Conservation (phyloP, 2,329 filamentous ascomycete genomes). For the Colletotrichum sp. region DNA sequence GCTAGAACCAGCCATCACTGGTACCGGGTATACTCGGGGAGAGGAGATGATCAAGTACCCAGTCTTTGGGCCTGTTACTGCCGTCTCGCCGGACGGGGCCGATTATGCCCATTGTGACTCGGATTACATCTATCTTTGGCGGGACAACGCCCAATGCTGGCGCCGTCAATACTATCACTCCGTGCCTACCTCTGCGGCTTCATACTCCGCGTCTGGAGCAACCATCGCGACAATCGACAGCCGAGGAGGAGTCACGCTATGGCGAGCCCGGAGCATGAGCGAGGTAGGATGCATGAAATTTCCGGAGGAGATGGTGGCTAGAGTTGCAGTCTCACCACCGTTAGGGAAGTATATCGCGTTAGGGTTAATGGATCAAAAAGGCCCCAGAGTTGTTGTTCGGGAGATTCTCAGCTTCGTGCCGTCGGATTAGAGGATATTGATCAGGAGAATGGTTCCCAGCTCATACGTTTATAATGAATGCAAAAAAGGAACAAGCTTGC, state of each 20-base stretch:
- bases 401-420: background rate
- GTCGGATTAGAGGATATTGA: background rate
- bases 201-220: background rate
- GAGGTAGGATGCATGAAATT: constrained; percentile 3
- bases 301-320: background rate
- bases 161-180: constrained; percentile 1
- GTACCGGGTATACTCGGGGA: background rate
- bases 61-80: background rate
- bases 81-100: background rate
- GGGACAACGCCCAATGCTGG: background rate
- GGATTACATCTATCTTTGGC: background rate
- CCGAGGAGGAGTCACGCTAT: background rate
- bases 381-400: background rate
- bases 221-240: background rate
- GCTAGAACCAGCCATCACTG: background rate
- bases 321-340: background rate
- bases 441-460: background rate
- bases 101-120: background rate
- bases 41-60: background rate
- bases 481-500: background rate
- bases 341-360: background rate
- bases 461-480: background rate
- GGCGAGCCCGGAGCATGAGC: background rate
- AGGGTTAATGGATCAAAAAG: background rate
- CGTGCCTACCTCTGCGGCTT: background rate